Conservation (phyloP, 75 land plant genomes). For the Sequoiadendron giganteum region DNA sequence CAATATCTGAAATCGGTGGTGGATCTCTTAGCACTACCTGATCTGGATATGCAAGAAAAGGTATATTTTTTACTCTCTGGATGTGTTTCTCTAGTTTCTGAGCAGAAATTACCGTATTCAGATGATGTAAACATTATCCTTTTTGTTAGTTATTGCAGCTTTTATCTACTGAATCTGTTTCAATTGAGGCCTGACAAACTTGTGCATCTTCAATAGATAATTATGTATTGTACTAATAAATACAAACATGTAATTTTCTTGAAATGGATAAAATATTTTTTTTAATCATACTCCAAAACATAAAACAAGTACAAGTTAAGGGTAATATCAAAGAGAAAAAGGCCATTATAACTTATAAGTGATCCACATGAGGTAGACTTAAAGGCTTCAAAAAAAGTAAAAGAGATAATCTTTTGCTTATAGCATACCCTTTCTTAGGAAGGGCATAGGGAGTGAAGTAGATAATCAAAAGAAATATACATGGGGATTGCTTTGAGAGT, state of each 20-base stretch:
- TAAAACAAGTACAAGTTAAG: background rate
- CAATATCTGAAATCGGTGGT: conserved; percentile 73
- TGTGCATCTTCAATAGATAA: background rate
- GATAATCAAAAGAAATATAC: background rate
- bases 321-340: background rate
- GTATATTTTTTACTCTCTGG: conserved; percentile 19
- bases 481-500: background rate
- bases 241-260: background rate
- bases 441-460: background rate
- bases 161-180: background rate
- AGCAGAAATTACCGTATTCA: background rate
- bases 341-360: background rate
- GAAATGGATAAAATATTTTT: background rate
- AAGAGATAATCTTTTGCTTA: background rate
- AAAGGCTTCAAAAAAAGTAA: background rate
- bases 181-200: background rate
- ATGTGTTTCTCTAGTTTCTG: background rate
- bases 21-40: conserved; percentile 47
- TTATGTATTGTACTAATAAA: background rate
- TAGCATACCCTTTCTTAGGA: background rate
- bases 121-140: background rate
- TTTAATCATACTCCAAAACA: background rate
- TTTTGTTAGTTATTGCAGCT: background rate
- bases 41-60: conserved; percentile 97
- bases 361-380: background rate